Evolutionary conservation across 75 land plant species (phyloP), one percentile per base, ranked within the genome.

Genomic region (Pseudotsuga menziesii): DNA sequence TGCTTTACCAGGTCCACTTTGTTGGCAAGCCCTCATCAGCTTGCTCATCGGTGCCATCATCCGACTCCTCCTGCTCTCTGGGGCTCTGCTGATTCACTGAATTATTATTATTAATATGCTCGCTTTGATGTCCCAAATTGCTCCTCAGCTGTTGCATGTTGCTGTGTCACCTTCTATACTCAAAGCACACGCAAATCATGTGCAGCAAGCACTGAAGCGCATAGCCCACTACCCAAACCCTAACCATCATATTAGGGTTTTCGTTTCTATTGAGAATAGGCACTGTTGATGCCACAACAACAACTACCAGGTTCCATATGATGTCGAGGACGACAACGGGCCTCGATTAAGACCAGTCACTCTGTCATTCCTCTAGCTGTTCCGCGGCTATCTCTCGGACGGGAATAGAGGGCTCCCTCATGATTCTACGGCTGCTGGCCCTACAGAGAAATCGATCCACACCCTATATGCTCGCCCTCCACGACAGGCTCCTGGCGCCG

Each of bases 291-390:
- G 94, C 88, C 14, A 85, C 92, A 35, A 76, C 80, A 54, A 96
- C 93, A 58, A 96, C 91, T 12, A 91, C 92, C 39, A 91, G 73
- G 71, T 96, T 93, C 99, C 99, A 96, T 1, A 96, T 72, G 19
- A 90, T 78, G 78, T 96, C 99, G 20, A 96, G 87, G 17, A 91
- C 80, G 11, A 96, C 99, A 20, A 93, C 91, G 11, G 99, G 97
- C 80, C 85, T 82, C 61, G 97, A 96, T 56, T 91, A 90, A 19
- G 94, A 94, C 99, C 99, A 96, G 57, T 91, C 97, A 87, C 91
- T 93, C 84, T 91, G 97, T 82, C 97, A 78, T 82, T 93, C 94
- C 84, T 96, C 99, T 73, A 96, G 77, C 77, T 96, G 99, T 91
- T 96, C 99, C 52, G 94, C 91, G 22, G 99, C 99, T 23, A 93